Evolutionary conservation across 169 alveolate genomes (phyloP), one percentile per base, ranked within the genome.

Genomic region (Plasmodium inui): DNA sequence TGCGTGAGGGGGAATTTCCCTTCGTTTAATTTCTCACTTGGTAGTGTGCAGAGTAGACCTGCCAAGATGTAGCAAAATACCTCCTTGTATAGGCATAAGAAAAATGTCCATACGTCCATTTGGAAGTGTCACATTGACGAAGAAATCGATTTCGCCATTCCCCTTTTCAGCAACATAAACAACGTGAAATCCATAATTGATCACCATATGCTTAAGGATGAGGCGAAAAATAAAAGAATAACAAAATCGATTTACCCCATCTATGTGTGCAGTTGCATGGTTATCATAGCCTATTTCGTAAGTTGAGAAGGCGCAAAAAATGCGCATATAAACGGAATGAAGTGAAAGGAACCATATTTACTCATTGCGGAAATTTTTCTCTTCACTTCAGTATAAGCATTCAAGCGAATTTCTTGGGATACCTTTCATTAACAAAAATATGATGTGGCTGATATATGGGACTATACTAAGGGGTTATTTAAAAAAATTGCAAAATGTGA

Each of bases 381-480:
- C 9, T 8, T 37, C 26, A 61, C 34, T 78, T 17, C 74, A 90
- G 95, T 90, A 90, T 82, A 90, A 90, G 57, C 46, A 80, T 53
- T 79, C 95, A 37, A 81, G 95, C 50, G 84, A 90, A 80, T 90
- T 41, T 50, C 80, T 90, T 30, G 85, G 92, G 34, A 70, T 81
- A 8, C 84, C 95, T 4, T 82, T 90, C 74, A 28, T 90, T 22
- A 90, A 90, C 61, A 90, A 71, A 81, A 71, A 41, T 37, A 90
- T 80, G 76, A 80, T 90, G 91, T 90, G 95, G 95, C 41, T 90
- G 41, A 81, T 90, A 82, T 90, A 90, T 81, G 95, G 95, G 73
- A 71, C 95, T 10, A 81, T 90, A 28, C 82, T 90, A 81, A 79
- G 53, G 76, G 95, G 95, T 90, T 81, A 89, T 53, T 67, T 67